Evolutionary conservation across 2,329 filamentous ascomycete species (phyloP).

Genomic region (Curvularia spicifera): DNA sequence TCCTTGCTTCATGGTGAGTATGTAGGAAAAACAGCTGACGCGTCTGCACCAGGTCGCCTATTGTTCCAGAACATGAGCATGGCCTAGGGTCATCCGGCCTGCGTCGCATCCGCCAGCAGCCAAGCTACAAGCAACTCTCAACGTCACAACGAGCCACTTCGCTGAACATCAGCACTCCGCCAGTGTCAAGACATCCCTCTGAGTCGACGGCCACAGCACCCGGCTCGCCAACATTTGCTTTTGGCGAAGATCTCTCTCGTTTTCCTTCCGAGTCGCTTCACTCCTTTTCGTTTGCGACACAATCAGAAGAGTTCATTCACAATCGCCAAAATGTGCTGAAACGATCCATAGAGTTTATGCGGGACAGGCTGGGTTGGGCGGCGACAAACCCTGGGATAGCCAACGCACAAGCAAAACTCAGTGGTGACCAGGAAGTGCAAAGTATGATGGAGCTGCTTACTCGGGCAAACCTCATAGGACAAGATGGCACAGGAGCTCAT

Average conservation of each 20-base stretch:
- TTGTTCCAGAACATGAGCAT: slow-evolving; percentile 86
- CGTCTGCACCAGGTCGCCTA: slow-evolving; percentile 68
- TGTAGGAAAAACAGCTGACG: slow-evolving; percentile 21
- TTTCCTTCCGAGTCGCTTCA: slow-evolving; percentile 97
- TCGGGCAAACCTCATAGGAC: slow-evolving; percentile 77
- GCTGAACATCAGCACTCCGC: slow-evolving; percentile 67
- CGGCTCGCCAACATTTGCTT: slow-evolving; percentile 69
- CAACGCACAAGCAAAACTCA: slow-evolving; percentile 80
- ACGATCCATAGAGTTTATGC: slow-evolving; percentile 95
- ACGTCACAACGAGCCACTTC: slow-evolving; percentile 71
- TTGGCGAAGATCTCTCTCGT: slow-evolving; percentile 85
- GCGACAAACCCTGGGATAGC: slow-evolving; percentile 76
- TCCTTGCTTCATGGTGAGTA: slow-evolving; percentile 1
- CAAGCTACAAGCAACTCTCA: slow-evolving; percentile 62
- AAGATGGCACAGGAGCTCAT: slow-evolving; percentile 64
- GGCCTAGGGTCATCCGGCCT: slow-evolving; percentile 84
- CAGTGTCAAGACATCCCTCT: slow-evolving; percentile 56
- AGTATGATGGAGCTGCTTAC: slow-evolving; percentile 88
- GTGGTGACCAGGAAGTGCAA: slow-evolving; percentile 85
- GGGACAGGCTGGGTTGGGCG: slow-evolving; percentile 85
- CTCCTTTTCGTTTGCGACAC: slow-evolving; percentile 96
- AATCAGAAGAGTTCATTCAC: slow-evolving; percentile 89
- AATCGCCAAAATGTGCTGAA: slow-evolving; percentile 92
- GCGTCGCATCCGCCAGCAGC: slow-evolving; percentile 90
- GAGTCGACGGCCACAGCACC: slow-evolving; percentile 67